phyloP scores from a whole-genome alignment of 2,329 filamentous ascomycete genomes.

The Neocucurbitaria cava region DNA sequence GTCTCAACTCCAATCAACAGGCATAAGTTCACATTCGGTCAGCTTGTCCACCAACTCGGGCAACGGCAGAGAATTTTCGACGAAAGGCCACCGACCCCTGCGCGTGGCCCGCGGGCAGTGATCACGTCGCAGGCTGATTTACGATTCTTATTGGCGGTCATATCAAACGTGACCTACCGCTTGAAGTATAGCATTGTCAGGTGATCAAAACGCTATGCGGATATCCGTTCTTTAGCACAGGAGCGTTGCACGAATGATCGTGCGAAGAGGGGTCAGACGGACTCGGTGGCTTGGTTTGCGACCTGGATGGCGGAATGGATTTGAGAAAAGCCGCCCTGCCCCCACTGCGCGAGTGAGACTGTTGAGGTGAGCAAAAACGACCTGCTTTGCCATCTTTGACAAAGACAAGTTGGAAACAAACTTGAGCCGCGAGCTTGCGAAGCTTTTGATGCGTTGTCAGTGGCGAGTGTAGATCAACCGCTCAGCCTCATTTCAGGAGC shows the following conservation, averaged over 20 bases:
- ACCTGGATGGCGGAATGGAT: conserved; percentile 37
- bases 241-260: conserved; percentile 35
- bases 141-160: conserved; percentile 33
- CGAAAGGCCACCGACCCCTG: conserved; percentile 23
- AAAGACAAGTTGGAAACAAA: conserved; percentile 5
- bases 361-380: conserved; percentile 26
- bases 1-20: background rate
- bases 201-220: conserved; percentile 39
- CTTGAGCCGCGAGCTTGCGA: conserved; percentile 17
- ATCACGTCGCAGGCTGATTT: conserved; percentile 18
- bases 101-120: conserved; percentile 30
- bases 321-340: conserved; percentile 22
- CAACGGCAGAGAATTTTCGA: conserved; percentile 2
- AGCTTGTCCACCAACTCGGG: background rate
- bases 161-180: conserved; percentile 14
- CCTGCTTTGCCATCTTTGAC: conserved; percentile 15
- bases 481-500: conserved; percentile 43
- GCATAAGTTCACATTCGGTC: background rate
- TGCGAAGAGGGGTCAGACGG: conserved; percentile 33
- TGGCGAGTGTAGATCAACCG: conserved; percentile 36
- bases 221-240: conserved; percentile 34
- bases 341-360: conserved; percentile 30
- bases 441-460: conserved; percentile 42
- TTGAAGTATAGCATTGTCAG: conserved; percentile 34
- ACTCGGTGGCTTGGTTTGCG: conserved; percentile 35